Evolutionary conservation across 2,329 filamentous ascomycete species (phyloP).

Genomic region (Colletotrichum higginsianum): DNA sequence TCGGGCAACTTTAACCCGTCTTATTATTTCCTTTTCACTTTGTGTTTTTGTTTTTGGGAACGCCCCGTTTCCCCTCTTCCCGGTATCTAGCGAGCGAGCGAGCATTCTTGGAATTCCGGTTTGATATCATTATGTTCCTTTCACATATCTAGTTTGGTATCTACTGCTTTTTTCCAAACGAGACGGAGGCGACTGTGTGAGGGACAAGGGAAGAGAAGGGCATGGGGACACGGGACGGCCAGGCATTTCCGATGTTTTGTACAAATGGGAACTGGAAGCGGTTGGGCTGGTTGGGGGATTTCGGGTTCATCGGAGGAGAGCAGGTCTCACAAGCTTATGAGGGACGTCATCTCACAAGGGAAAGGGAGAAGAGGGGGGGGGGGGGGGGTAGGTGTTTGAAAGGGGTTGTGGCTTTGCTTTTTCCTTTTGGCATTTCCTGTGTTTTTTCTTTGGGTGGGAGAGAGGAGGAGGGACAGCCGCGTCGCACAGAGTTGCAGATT

Average conservation of each 20-base stretch:
- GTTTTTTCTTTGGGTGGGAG: conserved; percentile 12
- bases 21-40: conserved; percentile 45
- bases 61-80: conserved; percentile 48
- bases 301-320: conserved; percentile 29
- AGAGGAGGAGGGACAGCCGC: background rate
- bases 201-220: conserved; percentile 20
- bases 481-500: conserved; percentile 20
- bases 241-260: conserved; percentile 29
- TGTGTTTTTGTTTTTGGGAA: conserved; percentile 40
- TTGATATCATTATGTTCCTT: conserved; percentile 33
- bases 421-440: conserved; percentile 35
- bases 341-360: conserved; percentile 31
- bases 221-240: conserved; percentile 30
- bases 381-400: conserved; percentile 2
- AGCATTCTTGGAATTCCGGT: conserved; percentile 42
- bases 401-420: conserved; percentile 40
- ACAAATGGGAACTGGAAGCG: conserved; percentile 20
- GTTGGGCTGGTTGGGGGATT: conserved; percentile 5
- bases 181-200: background rate
- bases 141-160: conserved; percentile 45
- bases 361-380: background rate
- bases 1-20: conserved; percentile 38
- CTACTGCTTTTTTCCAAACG: conserved; percentile 42
- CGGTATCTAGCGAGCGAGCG: conserved; percentile 52
- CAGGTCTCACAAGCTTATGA: conserved; percentile 37